Evolutionary conservation across 129 eudicot genomes (phyloP).

Genomic region (Lactuca saligna): DNA sequence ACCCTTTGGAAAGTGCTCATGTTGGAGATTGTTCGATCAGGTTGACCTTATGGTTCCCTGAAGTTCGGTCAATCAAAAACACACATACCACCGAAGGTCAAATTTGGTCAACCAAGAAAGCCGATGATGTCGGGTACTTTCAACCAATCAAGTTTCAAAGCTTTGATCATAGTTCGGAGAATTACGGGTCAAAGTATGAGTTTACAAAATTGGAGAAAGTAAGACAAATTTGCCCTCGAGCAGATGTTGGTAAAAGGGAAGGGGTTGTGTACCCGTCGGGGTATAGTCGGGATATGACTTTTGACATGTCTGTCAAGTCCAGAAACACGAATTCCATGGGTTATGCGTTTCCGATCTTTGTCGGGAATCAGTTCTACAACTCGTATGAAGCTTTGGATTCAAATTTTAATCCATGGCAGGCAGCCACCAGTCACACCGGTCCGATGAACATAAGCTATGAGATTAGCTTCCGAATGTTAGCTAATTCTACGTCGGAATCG

Average conservation of each 20-base stretch:
- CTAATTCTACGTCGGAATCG: not conserved
- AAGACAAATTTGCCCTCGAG: slow-evolving; percentile 31
- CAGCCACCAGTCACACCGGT: not conserved
- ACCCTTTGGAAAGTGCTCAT: slow-evolving; percentile 30
- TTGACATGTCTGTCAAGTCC: slow-evolving; percentile 46
- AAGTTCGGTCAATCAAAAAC: slow-evolving; percentile 45
- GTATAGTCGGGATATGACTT: slow-evolving; percentile 41
- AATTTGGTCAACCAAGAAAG: slow-evolving; percentile 54
- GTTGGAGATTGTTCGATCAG: slow-evolving; percentile 69
- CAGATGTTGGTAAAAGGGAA: slow-evolving; percentile 6
- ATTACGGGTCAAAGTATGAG: slow-evolving; percentile 43
- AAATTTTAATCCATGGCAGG: slow-evolving; percentile 4
- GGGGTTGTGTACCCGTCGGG: slow-evolving; percentile 41
- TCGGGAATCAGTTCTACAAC: slow-evolving; percentile 36
- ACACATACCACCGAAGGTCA: slow-evolving; percentile 46
- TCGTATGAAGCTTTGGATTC: not conserved
- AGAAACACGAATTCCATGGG: slow-evolving; percentile 42
- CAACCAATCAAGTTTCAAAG: slow-evolving; percentile 37
- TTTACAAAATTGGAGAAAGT: slow-evolving; percentile 56
- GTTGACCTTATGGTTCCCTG: slow-evolving; percentile 51
- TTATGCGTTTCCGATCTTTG: slow-evolving; percentile 40
- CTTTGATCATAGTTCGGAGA: slow-evolving; percentile 16
- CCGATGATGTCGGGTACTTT: slow-evolving; percentile 41
- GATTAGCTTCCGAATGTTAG: slow-evolving; percentile 25
- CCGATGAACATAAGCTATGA: slow-evolving; percentile 50